Percentiles rank a stretch among this genome's conserved stretches.
phyloP scores from a whole-genome alignment of 1,284 basidiomycete species.

The Boletellus deceptivus region DNA sequence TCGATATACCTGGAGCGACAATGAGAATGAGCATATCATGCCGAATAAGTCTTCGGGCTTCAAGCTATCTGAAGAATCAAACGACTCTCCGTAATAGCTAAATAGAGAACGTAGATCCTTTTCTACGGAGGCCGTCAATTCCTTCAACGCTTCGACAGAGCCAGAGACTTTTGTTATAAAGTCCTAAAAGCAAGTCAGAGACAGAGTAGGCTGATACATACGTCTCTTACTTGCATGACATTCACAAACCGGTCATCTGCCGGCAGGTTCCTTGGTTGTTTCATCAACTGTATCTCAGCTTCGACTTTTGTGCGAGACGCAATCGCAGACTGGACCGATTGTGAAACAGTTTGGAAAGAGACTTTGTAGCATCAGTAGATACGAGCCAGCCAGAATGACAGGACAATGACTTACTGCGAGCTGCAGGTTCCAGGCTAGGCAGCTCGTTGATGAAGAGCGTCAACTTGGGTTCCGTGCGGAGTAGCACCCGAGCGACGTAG shows the following conservation, averaged over 20 bases:
- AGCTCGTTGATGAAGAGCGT: slow-evolving; percentile 80
- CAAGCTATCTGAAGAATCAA: slow-evolving; percentile 55
- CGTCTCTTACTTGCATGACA: slow-evolving; percentile 59
- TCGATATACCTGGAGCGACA: slow-evolving; percentile 58
- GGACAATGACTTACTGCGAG: slow-evolving; percentile 53
- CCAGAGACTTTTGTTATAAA: slow-evolving; percentile 54
- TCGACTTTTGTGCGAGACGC: slow-evolving; percentile 58
- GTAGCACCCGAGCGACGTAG: slow-evolving; percentile 76
- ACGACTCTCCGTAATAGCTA: slow-evolving; percentile 71
- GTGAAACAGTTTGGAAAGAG: slow-evolving; percentile 61
- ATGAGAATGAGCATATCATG: slow-evolving; percentile 70
- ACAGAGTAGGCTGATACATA: neutral
- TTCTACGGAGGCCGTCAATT: slow-evolving; percentile 58
- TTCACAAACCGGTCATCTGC: slow-evolving; percentile 59
- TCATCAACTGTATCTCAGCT: slow-evolving; percentile 51
- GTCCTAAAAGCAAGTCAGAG: slow-evolving; percentile 38
- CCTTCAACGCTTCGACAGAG: slow-evolving; percentile 61
- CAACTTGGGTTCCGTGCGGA: slow-evolving; percentile 64
- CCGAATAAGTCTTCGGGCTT: slow-evolving; percentile 82
- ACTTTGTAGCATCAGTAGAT: slow-evolving; percentile 42
- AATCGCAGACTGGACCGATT: slow-evolving; percentile 59
- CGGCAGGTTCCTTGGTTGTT: slow-evolving; percentile 31
- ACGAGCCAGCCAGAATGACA: neutral
- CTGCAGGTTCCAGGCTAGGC: slow-evolving; percentile 79
- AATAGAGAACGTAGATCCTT: slow-evolving; percentile 59